These are phyloP conservation scores for Pichia scutulata DNA, from an alignment of 805 yeast genomes.

Conservation along the genomic window DNA sequence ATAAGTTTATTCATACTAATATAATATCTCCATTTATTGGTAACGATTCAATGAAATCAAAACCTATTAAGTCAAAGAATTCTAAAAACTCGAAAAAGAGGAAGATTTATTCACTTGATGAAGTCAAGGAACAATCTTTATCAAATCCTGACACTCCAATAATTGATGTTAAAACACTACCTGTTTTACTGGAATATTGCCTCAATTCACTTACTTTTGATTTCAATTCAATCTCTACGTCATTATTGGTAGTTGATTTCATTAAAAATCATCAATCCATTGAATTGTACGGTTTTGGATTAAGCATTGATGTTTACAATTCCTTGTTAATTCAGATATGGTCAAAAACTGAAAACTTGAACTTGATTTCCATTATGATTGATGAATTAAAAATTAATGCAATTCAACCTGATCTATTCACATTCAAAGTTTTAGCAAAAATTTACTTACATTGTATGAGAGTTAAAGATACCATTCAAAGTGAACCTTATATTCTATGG, in stretches of 20 bases:
- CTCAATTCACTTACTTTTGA: constrained; percentile 26
- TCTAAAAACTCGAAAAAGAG: neutral
- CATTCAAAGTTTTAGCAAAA: constrained; percentile 20
- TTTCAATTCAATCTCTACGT: constrained; percentile 24
- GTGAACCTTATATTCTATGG: constrained; percentile 26
- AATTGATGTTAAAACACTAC: constrained; percentile 20
- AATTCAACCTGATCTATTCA: constrained; percentile 23
- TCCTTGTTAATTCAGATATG: constrained; percentile 22
- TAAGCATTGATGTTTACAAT: constrained; percentile 26
- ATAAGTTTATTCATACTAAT: constrained; percentile 13
- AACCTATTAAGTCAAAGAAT: neutral
- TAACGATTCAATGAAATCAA: neutral
- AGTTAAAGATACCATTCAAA: constrained; percentile 13
- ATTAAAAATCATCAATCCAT: constrained; percentile 24
- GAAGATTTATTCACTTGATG: constrained; percentile 1
- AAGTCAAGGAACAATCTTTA: constrained; percentile 8
- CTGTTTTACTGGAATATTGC: constrained; percentile 21
- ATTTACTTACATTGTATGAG: constrained; percentile 26
- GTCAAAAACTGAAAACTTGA: constrained; percentile 23
- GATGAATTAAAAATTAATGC: constrained; percentile 27
- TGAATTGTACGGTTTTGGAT: constrained; percentile 25
- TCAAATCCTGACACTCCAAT: constrained; percentile 18
- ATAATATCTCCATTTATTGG: constrained; percentile 10
- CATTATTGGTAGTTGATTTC: constrained; percentile 15
- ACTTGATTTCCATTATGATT: constrained; percentile 17